Base-by-base conservation (phyloP, 306 rosid genomes). In the Sophora flavescens region DNA sequence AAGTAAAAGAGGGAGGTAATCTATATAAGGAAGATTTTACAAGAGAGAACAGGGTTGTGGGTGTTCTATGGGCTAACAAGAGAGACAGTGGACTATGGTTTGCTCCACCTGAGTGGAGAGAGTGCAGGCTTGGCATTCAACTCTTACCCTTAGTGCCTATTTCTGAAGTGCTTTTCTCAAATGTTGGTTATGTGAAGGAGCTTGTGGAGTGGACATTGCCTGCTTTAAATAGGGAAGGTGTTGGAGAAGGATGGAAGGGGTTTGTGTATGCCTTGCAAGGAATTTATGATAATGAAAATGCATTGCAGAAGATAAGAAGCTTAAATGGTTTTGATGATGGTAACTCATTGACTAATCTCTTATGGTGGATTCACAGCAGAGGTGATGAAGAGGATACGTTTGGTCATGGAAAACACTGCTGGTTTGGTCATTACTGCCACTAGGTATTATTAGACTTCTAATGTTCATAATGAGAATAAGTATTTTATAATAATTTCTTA, bases 291-390 rank as follows among this genome's bases (percentile, higher is more conserved):
- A 79, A 75, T 47, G 67, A 79, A 59, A 51, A 60, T 33, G 98
- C 96, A 22, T 15, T 86, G 77, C 70, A 32, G 73, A 88, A 80
- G 69, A 77, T 87, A 4, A 77, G 84, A 76, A 82, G 75, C 68
- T 86, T 90, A 80, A 87, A 63, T 4, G 94, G 87, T 6, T 84
- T 53, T 35, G 98, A 94, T 80, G 97, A 91, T 76, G 96, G 98
- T 41, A 90, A 85, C 77, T 69, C 95, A 0, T 86, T 87, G 56
- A 81, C 88, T 7, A 94, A 94, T 84, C 88, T 94, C 0, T 81
- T 94, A 5, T 94, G 97, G 98, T 93, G 98, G 98, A 74, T 88
- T 83, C 91, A 94, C 68, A 91, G 96, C 72, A 84, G 97, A 87
- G 77, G 80, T 12, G 53, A 45, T 50, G 81, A 72, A 32, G 76